Base-by-base conservation (phyloP, 116 monocot species). In the Phalaenopsis hybrid region DNA sequence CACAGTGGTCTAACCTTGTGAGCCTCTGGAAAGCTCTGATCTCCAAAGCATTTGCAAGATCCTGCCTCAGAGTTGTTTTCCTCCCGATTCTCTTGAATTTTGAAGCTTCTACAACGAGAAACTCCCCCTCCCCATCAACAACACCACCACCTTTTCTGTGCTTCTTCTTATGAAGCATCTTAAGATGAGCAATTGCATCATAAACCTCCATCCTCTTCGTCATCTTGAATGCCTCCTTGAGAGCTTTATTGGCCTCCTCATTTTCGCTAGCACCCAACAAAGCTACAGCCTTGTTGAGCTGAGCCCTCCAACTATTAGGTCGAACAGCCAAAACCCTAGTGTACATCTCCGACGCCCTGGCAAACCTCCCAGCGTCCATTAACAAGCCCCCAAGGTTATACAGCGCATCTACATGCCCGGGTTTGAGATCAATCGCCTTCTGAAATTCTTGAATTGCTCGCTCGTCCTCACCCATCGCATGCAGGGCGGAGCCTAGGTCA, bases 171-270 rank as follows among this genome's bases (percentile, higher is more conserved):
- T 95, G 89, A 65, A 99, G 85, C 68, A 82, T 88, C 79, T 92
- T 95, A 12, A 99, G 88, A 86, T 99, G 99, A 13, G 85, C 82
- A 73, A 99, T 95, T 4, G 95, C 93, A 88, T 99, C 95, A 79
- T 99, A 92, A 45, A 99, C 89, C 83, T 99, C 99, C n/a, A 99
- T 91, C 67, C 99, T 92, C 75, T 90, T 93, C 2, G 93, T 99
- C 99, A 95, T 92, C 81, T 93, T 99, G 52, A 99, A 95, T 2
- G 99, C 99, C 68, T 99, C 99, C 83, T 92, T 93, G 25, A 98
- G 90, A 9, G 98, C 85, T 84, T 88, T 95, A 88, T 79, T 93
- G 6, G 93, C 95, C 49, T 95, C 98, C 55, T 98, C 98, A 0
- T 80, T 75, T 79, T 98, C 98, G 18, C 95, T 89, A 8, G 95